Evolutionary conservation across 1,284 basidiomycete species (phyloP), one percentile per base, ranked within the genome.

Genomic region (Ganoderma lingzhi): DNA sequence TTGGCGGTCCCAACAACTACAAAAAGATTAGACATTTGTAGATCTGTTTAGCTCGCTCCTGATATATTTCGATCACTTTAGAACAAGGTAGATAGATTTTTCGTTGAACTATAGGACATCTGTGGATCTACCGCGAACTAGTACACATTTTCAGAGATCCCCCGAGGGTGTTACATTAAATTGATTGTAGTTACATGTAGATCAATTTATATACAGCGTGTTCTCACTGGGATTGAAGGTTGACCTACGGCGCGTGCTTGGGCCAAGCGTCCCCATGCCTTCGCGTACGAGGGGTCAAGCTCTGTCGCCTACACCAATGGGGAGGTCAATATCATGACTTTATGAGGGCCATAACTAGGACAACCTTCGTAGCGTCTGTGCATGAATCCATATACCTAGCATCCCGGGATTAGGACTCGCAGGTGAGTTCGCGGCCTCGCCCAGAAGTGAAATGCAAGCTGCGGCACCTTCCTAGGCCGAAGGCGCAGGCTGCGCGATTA

Each of bases 401-500:
- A 35, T 19, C 2, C 9, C 15, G 8, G 3, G 30, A 28, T 56
- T 2, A 12, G 42, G 42, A 2, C 44, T n/a, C 44, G 44, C 6
- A n/a, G 19, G 19, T 45, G 19, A 45, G 44, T 15, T 17, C 14
- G 2, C 5, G 53, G 53, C 23, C 14, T 56, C 9, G 28, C n/a
- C n/a, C 0, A 35, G 12, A 30, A 56, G 55, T 53, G 19, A 51
- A 51, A 8, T 23, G 51, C 12, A 12, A 53, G 6, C 30, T n/a
- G 15, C 64, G 73, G 42, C 53, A 77, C 77, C 69, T 72, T 37
- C 67, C 67, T 44, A 76, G 42, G 10, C 68, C 69, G 10, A 78
- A 69, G 35, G 74, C 71, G 60, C 80, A 83, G 1, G 83, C 82
- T 3, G 80, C 78, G n/a, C 83, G 76, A 69, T 84, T 84, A 3